Evolutionary conservation across 331 rosid genomes (phyloP), one percentile per base, ranked within the genome.

Genomic region (Phaseolus coccineus): DNA sequence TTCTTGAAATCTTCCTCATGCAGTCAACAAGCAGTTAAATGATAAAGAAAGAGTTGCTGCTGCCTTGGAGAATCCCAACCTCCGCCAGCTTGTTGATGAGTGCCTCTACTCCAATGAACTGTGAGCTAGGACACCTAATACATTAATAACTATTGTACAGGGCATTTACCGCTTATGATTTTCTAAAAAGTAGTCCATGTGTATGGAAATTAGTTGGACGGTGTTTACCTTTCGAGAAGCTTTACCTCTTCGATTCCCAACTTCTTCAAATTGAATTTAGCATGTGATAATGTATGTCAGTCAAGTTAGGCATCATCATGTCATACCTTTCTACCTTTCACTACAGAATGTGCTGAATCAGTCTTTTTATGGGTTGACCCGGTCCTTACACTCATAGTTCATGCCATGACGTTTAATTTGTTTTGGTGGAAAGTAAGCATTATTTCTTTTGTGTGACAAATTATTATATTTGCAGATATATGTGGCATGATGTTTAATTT

Each of bases 1-100:
- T 71, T 39, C 16, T 69, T 42, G 46, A 25, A 71, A 42, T 51
- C 69, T 52, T 71, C 33, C 62, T 77, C 30, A 72, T 82, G 87
- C 85, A 95, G 99, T 95, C n/a, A 95, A 95, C 74, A 95, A 95
- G 90, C 99, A 93, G 87, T 82, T 95, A 80, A 95, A 95, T 77
- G 99, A 95, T 64, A 95, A 95, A 84, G 99, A 95, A 79, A 83
- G 99, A 87, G 90, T 95, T 13, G 98, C 98, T 51, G 99, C 99
- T 13, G 98, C 98, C 37, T 51, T 95, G 87, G 98, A 95, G 89
- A 93, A 95, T 89, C 98, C 98, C 70, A 95, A 95, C 88, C 91
- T 95, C 79, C 90, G 97, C 82, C 96, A 95, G 84, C 99, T 95
- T 69, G 99, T 95, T 67, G 98, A 93, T 16, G 99, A 91, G 89